phyloP scores from a whole-genome alignment of 306 rosid species.

The Cucumis sativus region DNA sequence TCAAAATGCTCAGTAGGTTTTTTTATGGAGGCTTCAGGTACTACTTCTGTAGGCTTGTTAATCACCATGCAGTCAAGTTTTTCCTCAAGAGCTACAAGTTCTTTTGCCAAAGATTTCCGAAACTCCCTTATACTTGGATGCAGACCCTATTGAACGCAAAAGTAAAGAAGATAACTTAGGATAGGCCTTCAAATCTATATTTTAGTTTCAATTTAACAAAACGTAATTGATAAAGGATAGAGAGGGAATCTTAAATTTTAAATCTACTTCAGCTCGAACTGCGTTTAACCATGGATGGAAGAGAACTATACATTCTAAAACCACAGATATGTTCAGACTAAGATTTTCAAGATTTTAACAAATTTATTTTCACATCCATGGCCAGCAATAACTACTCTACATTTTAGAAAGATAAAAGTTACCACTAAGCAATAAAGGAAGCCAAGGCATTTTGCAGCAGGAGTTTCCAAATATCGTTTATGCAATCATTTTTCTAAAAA shows the following conservation, averaged over 20 bases:
- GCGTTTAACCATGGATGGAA: neutral
- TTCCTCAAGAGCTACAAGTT: constrained; percentile 59
- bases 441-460: neutral
- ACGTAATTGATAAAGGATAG: neutral
- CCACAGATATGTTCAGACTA: neutral
- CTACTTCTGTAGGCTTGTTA: constrained; percentile 13
- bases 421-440: neutral
- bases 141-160: constrained; percentile 38
- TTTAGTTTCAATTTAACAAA: neutral
- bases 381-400: neutral
- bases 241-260: neutral
- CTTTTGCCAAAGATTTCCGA: constrained; percentile 75
- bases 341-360: neutral
- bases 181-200: neutral
- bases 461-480: neutral
- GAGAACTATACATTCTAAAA: neutral
- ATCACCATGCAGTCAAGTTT: constrained; percentile 39
- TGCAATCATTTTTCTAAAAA: neutral
- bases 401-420: neutral
- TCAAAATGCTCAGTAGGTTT: constrained; percentile 9
- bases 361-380: neutral
- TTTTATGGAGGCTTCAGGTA: neutral
- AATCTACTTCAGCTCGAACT: neutral
- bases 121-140: constrained; percentile 49
- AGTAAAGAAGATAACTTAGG: neutral